Evolutionary conservation across 2,329 filamentous ascomycete species (phyloP).

Genomic region (Pseudopyrenochaeta lycopersici): DNA sequence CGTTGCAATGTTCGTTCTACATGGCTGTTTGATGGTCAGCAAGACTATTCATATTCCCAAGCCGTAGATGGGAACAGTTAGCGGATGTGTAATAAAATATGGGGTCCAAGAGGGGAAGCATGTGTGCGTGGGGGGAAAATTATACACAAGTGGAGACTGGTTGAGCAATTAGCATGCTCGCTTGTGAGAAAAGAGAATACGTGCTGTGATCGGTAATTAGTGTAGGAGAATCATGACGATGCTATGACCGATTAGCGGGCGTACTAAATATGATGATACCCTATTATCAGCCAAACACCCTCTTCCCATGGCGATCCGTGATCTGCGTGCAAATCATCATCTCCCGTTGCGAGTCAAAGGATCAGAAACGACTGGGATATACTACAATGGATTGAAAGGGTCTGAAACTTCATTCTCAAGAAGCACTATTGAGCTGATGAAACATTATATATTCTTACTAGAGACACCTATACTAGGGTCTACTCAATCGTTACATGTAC

Average conservation of each 20-base stretch:
- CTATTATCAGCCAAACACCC: conserved; percentile 8
- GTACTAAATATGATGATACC: conserved; percentile 15
- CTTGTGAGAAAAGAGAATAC: neutral
- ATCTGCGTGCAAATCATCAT: neutral
- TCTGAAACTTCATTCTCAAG: no score
- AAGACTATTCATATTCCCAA: conserved; percentile 96
- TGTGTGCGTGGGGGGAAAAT: neutral
- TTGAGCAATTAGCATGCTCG: neutral
- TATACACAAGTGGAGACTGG: neutral
- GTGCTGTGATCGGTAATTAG: neutral
- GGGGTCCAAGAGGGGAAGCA: neutral
- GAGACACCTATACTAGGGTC: neutral
- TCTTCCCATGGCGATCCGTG: neutral
- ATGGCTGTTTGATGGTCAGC: conserved; percentile 94
- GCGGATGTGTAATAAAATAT: neutral
- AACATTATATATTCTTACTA: neutral
- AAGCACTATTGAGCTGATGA: neutral
- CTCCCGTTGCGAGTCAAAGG: no score
- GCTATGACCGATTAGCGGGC: conserved; percentile 12
- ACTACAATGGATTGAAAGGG: no score
- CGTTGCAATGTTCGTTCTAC: conserved; percentile 81
- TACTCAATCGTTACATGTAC: conserved; percentile 17
- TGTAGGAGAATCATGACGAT: neutral
- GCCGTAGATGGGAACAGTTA: no score
- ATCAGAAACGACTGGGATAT: no score